Base-by-base conservation (phyloP, 2,329 filamentous ascomycete genomes). In the Lecanicillium sp. region DNA sequence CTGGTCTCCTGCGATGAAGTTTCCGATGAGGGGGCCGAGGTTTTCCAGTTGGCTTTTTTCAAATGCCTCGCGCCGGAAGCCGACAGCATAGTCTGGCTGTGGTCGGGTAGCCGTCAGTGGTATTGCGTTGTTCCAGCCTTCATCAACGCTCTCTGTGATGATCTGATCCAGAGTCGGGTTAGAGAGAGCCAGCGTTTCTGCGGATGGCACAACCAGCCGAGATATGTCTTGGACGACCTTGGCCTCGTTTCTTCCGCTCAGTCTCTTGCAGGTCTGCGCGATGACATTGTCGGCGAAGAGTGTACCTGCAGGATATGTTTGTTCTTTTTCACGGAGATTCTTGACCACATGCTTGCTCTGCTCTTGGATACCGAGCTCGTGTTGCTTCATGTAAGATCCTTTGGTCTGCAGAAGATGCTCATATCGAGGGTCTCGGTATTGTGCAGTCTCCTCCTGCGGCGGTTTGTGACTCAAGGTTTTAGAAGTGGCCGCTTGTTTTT, bases 41-140 rank as follows among this genome's bases (percentile, higher is more conserved):
- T 65, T 71, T 11, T 57, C 33, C 8, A 69, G 60, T 51, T 73
- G 67, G 12, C 65, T 58, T 0, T 63, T 44, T 9, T 63, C 71
- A 50, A 75, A 74, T 49, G 66, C 66, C 5, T 61, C 54, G 27
- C 61, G 56, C 35, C 46, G 55, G 52, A 72, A 71, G 29, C 65
- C 66, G 5, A 70, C 59, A 35, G 63, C 58, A 53, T 69, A 71
- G 54, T 71, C 65, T 3, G 67, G 68, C 55, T 72, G 67, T 21
- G 65, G 68, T 44, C 61, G 61, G 29, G 62, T 54, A 2, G 55
- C 55, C 36, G 52, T 61, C 1, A 71, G 35, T 19, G 67, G 59
- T 23, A 67, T 61, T n/a, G 61, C 61, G 48, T 63, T 65, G 46
- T 62, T 62, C 68, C 67, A 72, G 47, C 57, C 56, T 57, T 70